Evolutionary conservation across 768 basidiomycete species (phyloP).

Genomic region (Boletus vinaceobasis): DNA sequence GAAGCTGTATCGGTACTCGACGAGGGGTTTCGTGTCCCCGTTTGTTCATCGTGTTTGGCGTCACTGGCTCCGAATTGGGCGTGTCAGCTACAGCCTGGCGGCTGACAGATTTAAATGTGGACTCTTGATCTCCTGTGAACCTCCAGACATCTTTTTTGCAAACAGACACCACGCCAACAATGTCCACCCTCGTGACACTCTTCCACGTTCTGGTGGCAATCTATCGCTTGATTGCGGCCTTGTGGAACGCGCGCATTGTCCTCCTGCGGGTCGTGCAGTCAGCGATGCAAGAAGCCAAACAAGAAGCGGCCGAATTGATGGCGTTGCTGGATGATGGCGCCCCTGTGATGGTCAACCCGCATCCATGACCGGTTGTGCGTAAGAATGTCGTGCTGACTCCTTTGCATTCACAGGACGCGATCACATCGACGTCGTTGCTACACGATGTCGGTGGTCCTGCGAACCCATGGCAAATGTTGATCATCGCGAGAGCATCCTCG

Average conservation of each 20-base stretch:
- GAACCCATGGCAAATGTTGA: conserved; percentile 15
- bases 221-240: background rate
- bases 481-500: conserved; percentile 17
- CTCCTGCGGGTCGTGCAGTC: conserved; percentile 11
- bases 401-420: conserved; percentile 1
- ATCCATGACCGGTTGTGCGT: background rate
- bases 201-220: conserved; percentile 1
- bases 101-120: conserved; percentile 2
- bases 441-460: background rate
- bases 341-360: conserved; percentile 9
- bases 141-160: background rate
- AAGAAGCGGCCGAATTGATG: conserved; percentile 18
- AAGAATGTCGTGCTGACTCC: background rate
- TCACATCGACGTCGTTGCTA: background rate
- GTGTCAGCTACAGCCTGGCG: background rate
- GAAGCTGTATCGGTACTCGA: conserved; percentile 3
- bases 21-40: background rate
- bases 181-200: conserved; percentile 3
- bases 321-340: conserved; percentile 6
- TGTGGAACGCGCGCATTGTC: conserved; percentile 15
- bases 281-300: conserved; percentile 9
- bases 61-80: background rate
- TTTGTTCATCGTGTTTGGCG: background rate
- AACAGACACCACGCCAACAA: conserved; percentile 1
- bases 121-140: background rate